Evolutionary conservation across 805 yeast species (phyloP).

Genomic region (Kazachstania bromeliacearum): DNA sequence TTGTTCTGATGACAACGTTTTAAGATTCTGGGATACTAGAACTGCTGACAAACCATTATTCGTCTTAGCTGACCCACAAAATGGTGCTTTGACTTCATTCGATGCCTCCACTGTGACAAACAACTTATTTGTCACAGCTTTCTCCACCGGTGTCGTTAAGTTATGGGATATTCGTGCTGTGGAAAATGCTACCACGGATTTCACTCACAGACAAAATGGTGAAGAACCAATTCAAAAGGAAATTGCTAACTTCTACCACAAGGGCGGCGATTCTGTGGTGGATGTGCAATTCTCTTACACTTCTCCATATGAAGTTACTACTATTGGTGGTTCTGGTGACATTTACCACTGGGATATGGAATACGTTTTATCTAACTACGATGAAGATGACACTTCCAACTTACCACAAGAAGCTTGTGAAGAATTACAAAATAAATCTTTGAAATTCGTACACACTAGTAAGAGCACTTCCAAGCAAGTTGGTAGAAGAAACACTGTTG

Average conservation of each 20-base stretch:
- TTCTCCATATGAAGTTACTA: conserved; percentile 22
- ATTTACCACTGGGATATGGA: conserved; percentile 31
- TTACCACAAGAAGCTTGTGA: conserved; percentile 36
- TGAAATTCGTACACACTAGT: conserved; percentile 25
- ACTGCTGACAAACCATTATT: conserved; percentile 21
- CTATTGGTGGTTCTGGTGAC: conserved; percentile 27
- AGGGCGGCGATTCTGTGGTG: conserved; percentile 27
- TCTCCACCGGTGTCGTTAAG: conserved; percentile 25
- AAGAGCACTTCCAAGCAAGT: conserved; percentile 16
- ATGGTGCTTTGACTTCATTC: conserved; percentile 22
- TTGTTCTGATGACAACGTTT: conserved; percentile 25
- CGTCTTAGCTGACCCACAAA: conserved; percentile 17
- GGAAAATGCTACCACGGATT: conserved; percentile 17
- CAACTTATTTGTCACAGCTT: conserved; percentile 25
- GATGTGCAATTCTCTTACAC: conserved; percentile 24
- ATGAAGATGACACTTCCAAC: conserved; percentile 29
- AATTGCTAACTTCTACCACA: conserved; percentile 19
- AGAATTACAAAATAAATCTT: conserved; percentile 18
- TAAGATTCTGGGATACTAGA: conserved; percentile 28
- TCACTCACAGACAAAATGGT: conserved; percentile 20
- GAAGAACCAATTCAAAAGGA: conserved; percentile 22
- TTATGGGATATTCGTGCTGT: conserved; percentile 29
- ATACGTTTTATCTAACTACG: conserved; percentile 34
- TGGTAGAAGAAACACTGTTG: conserved; percentile 23
- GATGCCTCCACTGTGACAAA: conserved; percentile 22